Evolutionary conservation across 169 alveolate genomes (phyloP), one percentile per base, ranked within the genome.

Genomic region (Hepatocystis sp.): DNA sequence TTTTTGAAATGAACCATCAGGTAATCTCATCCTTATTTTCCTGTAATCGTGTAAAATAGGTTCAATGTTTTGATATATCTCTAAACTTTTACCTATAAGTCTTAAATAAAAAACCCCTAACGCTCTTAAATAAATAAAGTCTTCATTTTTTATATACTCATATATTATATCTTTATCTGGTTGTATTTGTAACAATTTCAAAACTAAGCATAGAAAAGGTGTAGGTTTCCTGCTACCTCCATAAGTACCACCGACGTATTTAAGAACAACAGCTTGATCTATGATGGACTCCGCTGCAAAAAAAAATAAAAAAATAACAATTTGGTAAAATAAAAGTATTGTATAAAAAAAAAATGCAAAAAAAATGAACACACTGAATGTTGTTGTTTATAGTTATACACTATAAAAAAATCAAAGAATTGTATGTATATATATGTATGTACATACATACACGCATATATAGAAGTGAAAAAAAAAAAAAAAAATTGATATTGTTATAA

Each of bases 151-250:
- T 66, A 99, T 96, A 91, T 96, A 98, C 91, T 98, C 99, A 85
- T 95, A 67, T 2, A 99, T 92, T 30, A 97, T 95, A 39, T 96
- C 99, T 88, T 94, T 92, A 27, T 96, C 98, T 10, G 99, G 99
- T 67, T 97, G 97, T 13, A 99, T 96, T 92, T 98, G 98, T 85
- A 98, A 94, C 78, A 99, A 88, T 93, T 98, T 99, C 88, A 98
- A 90, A 15, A 98, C 91, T 34, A 98, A 90, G 71, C 99, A 98
- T 15, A 98, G 85, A 88, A 99, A 99, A 15, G 98, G 97, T 0
- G 98, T 85, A 10, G 99, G 99, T 76, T 96, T 96, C 13, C 98
- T 95, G 47, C 93, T 96, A 4, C 99, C 99, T 4, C 99, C 99
- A 66, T 95, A 97, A 19, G 99, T 96, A 10, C 99, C 99, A 10